Evolutionary conservation across 2,329 filamentous ascomycete species (phyloP).

Genomic region (Trichophyton schoenleinii): DNA sequence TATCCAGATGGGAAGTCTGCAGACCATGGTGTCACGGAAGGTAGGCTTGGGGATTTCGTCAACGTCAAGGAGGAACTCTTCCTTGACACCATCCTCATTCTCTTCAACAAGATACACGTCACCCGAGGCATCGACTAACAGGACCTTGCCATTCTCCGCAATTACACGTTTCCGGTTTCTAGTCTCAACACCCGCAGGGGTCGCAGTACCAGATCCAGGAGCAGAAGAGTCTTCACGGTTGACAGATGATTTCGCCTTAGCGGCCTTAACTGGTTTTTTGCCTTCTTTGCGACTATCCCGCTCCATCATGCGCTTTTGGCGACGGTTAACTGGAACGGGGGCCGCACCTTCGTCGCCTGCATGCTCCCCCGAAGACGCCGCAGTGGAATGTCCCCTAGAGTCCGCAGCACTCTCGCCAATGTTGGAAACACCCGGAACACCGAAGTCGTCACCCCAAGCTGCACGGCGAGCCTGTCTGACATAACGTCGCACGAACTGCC

Average conservation of each 20-base stretch:
- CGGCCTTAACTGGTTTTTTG: conserved; percentile 32
- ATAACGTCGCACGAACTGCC: conserved; percentile 82
- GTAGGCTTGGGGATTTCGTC: conserved; percentile 68
- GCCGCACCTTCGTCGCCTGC: conserved; percentile 32
- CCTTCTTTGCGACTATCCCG: conserved; percentile 60
- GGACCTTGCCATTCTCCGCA: conserved; percentile 86
- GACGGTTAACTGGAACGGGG: conserved; percentile 59
- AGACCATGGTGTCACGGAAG: conserved; percentile 68
- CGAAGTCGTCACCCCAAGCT: conserved; percentile 76
- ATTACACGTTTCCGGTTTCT: conserved; percentile 68
- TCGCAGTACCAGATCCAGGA: conserved; percentile 37
- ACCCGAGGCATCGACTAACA: conserved; percentile 82
- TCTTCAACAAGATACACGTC: conserved; percentile 93
- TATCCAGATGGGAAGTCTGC: conserved; percentile 62
- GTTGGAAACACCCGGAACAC: conserved; percentile 54
- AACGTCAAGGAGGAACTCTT: conserved; percentile 80
- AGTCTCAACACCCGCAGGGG: conserved; percentile 44
- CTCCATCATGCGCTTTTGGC: conserved; percentile 79
- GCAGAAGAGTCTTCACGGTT: conserved; percentile 10
- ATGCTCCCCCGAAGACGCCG: conserved; percentile 33
- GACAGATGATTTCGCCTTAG: conserved; percentile 13
- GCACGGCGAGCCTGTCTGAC: conserved; percentile 76
- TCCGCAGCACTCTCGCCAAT: conserved; percentile 35
- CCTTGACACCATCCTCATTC: conserved; percentile 69
- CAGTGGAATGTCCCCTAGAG: conserved; percentile 16